Base-by-base conservation (phyloP, 768 basidiomycete genomes). In the Trametes punicea region DNA sequence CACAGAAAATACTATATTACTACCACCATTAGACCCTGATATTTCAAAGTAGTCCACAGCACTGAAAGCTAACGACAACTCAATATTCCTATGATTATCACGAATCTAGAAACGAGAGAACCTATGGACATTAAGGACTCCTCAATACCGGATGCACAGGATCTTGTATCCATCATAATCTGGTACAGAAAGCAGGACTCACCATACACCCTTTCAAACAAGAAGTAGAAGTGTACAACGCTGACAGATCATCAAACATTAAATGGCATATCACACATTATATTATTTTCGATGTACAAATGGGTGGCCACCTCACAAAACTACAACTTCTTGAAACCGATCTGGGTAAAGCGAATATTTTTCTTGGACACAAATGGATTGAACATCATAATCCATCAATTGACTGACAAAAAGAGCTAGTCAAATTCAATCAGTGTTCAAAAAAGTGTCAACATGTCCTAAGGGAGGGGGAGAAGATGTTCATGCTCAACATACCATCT, bases 101-200 rank as follows among this genome's bases (percentile, higher is more conserved):
- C 10, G 16, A 55, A 7, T 16, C 48, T 5, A 9, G 52, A 23
- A 48, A 48, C 42, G 6, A 45, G 25, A 30, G n/a, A 38, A 18
- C 4, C 44, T 11, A 38, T 46, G 7, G 51, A 61, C 18, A 39
- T 57, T 6, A 46, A 21, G 60, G 49, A 18, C 39, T 68, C 2
- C 16, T 68, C 1, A 58, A 68, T 26, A 62, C 56, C 30, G 64
- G 67, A 0, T 56, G 59, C 23, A 68, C 64, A 2, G 62, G 63
- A 0, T 65, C 57, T 15, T 63, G 51, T 10, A 63, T 67, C 9
- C 39, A 50, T 51, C 3, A n/a, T n/a, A 27, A 56, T 38, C 48
- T 55, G 26, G 58, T 56, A 11, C 31, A 31, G 13, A 31, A 13
- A 31, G 31, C 13, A 13, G 31, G 31, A 8, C 31, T 31, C 31